phyloP scores from a whole-genome alignment of 495 filamentous ascomycete genomes.

The Trichoderma asperelloides region DNA sequence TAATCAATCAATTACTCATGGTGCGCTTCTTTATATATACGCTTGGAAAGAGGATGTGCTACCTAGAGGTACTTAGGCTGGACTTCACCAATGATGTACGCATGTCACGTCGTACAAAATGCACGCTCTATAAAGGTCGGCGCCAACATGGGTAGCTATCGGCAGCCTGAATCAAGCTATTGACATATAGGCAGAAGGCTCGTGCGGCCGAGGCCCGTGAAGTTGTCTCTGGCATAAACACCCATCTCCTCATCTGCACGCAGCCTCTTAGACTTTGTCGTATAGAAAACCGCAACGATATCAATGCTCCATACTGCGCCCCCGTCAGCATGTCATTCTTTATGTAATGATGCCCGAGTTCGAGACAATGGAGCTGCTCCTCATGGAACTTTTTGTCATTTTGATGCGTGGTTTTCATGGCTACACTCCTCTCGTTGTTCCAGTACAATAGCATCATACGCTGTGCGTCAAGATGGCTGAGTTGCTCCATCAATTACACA shows the following conservation, averaged over 20 bases:
- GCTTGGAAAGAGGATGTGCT: too few relatives aligned
- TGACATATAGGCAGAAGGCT: not conserved
- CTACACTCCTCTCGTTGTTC: not conserved
- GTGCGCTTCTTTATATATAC: not conserved
- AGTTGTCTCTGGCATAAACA: not conserved
- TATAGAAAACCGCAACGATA: not conserved
- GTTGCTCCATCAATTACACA: not conserved
- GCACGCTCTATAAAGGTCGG: not conserved
- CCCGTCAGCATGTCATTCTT: not conserved
- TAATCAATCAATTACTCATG: too few relatives aligned
- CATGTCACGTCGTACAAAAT: not conserved
- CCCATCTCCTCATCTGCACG: not conserved
- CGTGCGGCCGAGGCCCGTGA: not conserved
- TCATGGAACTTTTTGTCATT: not conserved
- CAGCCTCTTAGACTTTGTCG: too few relatives aligned
- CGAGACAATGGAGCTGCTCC: not conserved
- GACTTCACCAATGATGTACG: not conserved
- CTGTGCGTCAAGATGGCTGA: not conserved
- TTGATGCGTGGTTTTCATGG: not conserved
- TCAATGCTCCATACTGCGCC: not conserved
- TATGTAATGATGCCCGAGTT: slow-evolving; percentile 4
- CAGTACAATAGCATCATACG: not conserved
- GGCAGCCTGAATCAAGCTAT: not conserved
- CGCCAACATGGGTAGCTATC: not conserved
- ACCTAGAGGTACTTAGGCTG: not conserved